Conservation (phyloP, 345 rosid species). For the Rhizophora mangle region DNA sequence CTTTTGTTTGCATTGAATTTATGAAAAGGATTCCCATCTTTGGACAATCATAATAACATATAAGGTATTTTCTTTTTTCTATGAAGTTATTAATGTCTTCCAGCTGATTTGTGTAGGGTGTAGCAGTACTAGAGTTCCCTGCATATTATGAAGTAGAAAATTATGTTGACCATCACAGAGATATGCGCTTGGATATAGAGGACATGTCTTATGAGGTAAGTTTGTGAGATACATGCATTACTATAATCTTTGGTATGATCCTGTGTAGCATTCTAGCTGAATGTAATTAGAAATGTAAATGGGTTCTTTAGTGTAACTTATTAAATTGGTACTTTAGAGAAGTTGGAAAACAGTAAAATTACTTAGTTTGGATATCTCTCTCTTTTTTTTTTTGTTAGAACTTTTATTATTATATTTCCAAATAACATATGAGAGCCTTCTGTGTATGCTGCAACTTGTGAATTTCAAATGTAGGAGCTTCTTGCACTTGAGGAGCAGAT, state of each 20-base stretch:
- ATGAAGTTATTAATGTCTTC: conserved; percentile 11
- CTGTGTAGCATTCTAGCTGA: not conserved
- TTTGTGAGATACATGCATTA: conserved; percentile 1
- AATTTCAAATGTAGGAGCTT: conserved; percentile 55
- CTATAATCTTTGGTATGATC: not conserved
- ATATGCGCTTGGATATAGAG: conserved; percentile 92
- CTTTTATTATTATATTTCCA: not conserved
- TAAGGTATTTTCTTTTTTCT: not conserved
- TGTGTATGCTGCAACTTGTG: not conserved
- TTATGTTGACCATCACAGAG: conserved; percentile 67
- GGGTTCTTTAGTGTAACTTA: too few relatives aligned
- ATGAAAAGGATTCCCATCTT: not conserved
- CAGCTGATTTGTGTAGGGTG: conserved; percentile 47
- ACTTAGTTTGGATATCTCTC: too few relatives aligned
- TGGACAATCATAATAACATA: not conserved
- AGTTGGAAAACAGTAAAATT: not conserved
- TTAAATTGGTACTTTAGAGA: too few relatives aligned
- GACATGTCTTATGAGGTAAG: conserved; percentile 86
- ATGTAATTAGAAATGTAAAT: not conserved
- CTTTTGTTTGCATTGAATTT: not conserved
- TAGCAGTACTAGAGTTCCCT: conserved; percentile 54
- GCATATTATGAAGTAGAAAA: conserved; percentile 48
- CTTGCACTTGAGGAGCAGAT: conserved; percentile 80
- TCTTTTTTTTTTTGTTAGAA: not conserved
- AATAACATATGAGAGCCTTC: not conserved